Conservation (phyloP, 345 rosid species). For the Syzygium jambos region DNA sequence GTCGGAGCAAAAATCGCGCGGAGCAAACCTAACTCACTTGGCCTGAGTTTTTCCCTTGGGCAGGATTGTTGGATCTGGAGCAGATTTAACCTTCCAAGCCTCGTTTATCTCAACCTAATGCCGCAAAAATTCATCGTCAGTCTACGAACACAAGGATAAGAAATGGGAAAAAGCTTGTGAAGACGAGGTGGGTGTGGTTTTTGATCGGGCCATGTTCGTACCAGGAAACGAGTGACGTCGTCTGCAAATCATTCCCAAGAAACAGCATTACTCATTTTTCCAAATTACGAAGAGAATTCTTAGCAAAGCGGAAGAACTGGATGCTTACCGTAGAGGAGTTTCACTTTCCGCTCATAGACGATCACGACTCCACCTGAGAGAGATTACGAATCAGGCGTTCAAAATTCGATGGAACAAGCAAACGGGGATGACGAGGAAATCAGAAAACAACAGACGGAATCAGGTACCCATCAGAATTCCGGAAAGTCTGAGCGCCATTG, state of each 20-base stretch:
- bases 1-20: background rate
- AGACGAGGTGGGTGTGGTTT: background rate
- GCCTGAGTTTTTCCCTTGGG: constrained; percentile 73
- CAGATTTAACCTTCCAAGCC: constrained; percentile 65
- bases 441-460: background rate
- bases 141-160: background rate
- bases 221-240: constrained; percentile 78
- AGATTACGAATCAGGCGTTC: background rate
- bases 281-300: background rate
- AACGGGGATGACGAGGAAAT: background rate
- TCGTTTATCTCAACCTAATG: constrained; percentile 68
- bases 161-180: background rate
- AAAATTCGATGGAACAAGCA: background rate
- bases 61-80: constrained; percentile 50
- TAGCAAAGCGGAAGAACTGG: background rate
- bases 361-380: constrained; percentile 85
- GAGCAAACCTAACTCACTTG: constrained; percentile 21
- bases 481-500: constrained; percentile 88
- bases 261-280: background rate
- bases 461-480: constrained; percentile 83
- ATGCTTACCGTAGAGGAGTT: constrained; percentile 60
- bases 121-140: background rate
- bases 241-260: constrained; percentile 30
- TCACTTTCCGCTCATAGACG: constrained; percentile 89
- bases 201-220: constrained; percentile 6